Evolutionary conservation across 768 basidiomycete species (phyloP), one percentile per base, ranked within the genome.

Genomic region (Tulasnella calospora): DNA sequence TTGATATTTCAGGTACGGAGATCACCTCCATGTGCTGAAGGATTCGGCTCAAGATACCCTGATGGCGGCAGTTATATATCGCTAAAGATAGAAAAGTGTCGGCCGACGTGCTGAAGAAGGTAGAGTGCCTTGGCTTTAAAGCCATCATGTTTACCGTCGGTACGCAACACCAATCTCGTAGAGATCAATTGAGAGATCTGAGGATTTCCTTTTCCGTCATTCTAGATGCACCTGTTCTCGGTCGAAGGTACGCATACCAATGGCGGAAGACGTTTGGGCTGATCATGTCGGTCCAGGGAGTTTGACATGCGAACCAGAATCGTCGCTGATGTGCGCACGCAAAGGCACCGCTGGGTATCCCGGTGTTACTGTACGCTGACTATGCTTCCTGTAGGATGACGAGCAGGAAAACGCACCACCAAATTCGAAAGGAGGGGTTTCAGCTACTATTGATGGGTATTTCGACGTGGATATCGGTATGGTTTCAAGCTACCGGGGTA

Each of bases 91-190:
- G 94, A 77, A 82, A 84, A 15, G 86, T 87, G 46, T 94, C 94
- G 1, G 90, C 89, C 82, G 87, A 87, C 79, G 89, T 93, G 40
- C 88, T 98, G 23, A 87, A 88, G 73, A 90, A 93, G 73, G 89
- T 94, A 30, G 92, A 92, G 78, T 82, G 84, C 40, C 84, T 94
- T 6, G 94, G 94, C 0, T 96, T 93, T 84, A 94, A 92, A 71
- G 95, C 93, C 0, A 92, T 98, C 79, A 94, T 94, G 83, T 86
- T 98, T 76, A 98, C 96, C 2, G 95, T 78, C 44, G 77, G 75
- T 76, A 30, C 9, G 75, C 33, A n/a, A 47, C 2, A 19, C 9
- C 33, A 27, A n/a, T 21, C 33, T 23, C 27, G 0, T 33, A 3
- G 0, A 38, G 46, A 75, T 44, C 5, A 13, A 61, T 23, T 40